Evolutionary conservation across 441 rosid species (phyloP), one percentile per base, ranked within the genome.

Genomic region (Erodium chrysanthum): DNA sequence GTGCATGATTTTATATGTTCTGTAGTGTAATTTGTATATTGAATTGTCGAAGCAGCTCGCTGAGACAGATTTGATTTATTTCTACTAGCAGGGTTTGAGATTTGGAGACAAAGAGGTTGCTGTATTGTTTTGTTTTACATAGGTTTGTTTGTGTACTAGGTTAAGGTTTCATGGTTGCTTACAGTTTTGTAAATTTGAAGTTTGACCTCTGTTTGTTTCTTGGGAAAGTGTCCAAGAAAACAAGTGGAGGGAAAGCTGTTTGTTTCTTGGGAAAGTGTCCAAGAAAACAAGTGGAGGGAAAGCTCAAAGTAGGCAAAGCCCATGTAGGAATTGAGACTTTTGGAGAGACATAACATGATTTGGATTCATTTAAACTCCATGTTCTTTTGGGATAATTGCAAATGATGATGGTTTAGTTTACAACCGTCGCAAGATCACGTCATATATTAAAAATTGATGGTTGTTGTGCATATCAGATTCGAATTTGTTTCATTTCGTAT

Each of bases 31-130:
- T 40, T n/a, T 84, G 81, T 81, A 80, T 21, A 78, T 82, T 78
- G 62, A 65, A 58, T 77, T 65, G 88, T 81, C 70, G 66, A 83
- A 84, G 88, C 87, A 67, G 75, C 88, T 81, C 70, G 85, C 86
- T 74, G 82, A 78, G 86, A 73, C 85, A 29, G 18, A 67, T 40
- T 70, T 75, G 64, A 67, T 64, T 61, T 69, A 22, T n/a, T 66
- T 70, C 66, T 40, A 56, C 66, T 40, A 56, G 67, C 56, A 42
- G 67, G 81, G 50, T 50, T 50, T n/a, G n/a, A n/a, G 20, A 3
- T 64, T 80, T 48, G 14, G 44, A 65, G 50, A 21, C 65, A 4
- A 65, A 60, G 48, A 50, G 37, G 7, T 70, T 37, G 61, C 44
- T 42, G n/a, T 33, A 5, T 5, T 40, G 14, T 40, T 40, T 77